Evolutionary conservation across 345 rosid species (phyloP), one percentile per base, ranked within the genome.

Genomic region (Pistacia atlantica): DNA sequence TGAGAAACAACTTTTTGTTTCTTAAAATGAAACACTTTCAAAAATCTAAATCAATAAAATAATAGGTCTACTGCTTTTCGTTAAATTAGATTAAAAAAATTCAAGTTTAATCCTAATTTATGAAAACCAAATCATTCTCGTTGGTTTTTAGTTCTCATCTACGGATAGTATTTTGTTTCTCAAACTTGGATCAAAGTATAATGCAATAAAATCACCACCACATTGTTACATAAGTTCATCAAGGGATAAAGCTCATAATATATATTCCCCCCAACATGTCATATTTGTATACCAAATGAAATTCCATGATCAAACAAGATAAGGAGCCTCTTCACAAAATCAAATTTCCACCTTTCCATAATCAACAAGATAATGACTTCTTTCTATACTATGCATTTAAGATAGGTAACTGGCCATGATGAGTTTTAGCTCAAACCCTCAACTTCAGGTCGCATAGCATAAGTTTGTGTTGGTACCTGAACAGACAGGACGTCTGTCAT

Each of bases 381-480:
- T 38, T 22, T 64, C 64, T 37, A 16, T 56, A 54, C 45, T 4
- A 28, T 37, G 11, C 55, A 45, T 46, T 59, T 20, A 72, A 22
- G 8, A 28, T 4, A 18, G 25, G 28, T 11, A 18, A 18, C 31
- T 49, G 16, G 46, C 51, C 49, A 31, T 52, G 59, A 7, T 42
- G 46, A 55, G 9, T 54, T 64, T 80, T 65, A 83, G 86, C 87
- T 84, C 79, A 77, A 80, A 71, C 88, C 76, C 80, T 87, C 75
- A 46, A 83, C 86, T 83, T 88, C 88, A 80, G 90, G 84, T 74
- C 79, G 76, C 80, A 87, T 80, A 35, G 81, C 84, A 83, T 77
- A 84, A 75, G 86, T 71, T 78, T 78, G 90, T 73, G 80, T 82
- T 59, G 87, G 83, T 80, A 87, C 79, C 78, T 81, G 82, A 22